Base-by-base conservation (phyloP, 2,329 filamentous ascomycete species). In the Byssothecium circinans region DNA sequence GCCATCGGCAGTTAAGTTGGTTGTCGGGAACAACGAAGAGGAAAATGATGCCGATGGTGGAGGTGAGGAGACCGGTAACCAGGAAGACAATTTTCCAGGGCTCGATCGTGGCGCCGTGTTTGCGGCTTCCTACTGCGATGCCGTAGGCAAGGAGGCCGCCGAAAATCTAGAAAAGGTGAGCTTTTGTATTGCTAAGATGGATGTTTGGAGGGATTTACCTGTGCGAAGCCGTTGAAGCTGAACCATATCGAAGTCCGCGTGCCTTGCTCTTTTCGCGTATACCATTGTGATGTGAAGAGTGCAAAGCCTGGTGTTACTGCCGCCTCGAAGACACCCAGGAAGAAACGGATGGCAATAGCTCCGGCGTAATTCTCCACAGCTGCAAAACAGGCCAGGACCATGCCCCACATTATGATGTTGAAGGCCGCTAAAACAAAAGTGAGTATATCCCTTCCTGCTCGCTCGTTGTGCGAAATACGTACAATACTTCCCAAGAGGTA, bases 281-380 rank as follows among this genome's bases (percentile, higher is more conserved):
- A 89, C 85, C 85, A 89, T 69, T 87, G 83, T 3, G 76, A 81
- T 1, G 85, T 88, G 56, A 89, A 78, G 1, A 89, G 74, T 0
- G 83, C 81, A 56, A 88, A 88, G 0, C 84, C 84, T 0, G 86
- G 86, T 0, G 83, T 86, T 1, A 88, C 83, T 0, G 84, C 82
- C 0, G 83, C 76, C 63, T 89, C 86, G 45, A 86, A 86, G 0
- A 86, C 75, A 22, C 86, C 86, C 0, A 88, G 75, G 56, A 88
- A 81, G 63, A 88, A 84, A 0, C 86, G 80, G 27, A 88, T 78
- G 1, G 81, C 82, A 18, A 87, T 77, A 0, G 83, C 81, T 1
- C 84, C 81, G 0, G 75, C 71, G 57, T 82, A 88, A 62, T 81
- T 81, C 25, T 76, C 73, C 1, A 82, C 81, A 0, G 79, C 83